Conservation (phyloP, 164 flowering plant species). For the Vitis rupestris region DNA sequence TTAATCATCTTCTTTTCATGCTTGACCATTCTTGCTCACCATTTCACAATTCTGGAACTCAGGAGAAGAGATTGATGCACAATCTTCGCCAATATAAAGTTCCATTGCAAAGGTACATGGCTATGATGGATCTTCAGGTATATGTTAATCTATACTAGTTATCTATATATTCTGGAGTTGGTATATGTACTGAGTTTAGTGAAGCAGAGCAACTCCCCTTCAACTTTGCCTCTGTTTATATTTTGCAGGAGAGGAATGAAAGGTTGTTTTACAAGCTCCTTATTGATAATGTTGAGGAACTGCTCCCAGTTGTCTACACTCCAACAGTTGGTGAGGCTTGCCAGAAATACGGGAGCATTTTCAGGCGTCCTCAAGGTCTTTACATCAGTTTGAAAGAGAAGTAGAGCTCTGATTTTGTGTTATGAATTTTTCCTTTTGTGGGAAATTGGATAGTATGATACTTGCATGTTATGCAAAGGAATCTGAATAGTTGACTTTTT, state of each 20-base stretch:
- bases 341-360: too few species aligned
- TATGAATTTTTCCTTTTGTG: background rate
- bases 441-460: background rate
- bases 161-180: background rate
- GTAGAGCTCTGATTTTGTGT: slow-evolving; percentile 29
- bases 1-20: background rate
- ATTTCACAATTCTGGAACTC: slow-evolving; percentile 5
- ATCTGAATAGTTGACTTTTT: slow-evolving; percentile 3
- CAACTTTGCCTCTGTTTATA: background rate
- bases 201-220: too few species aligned
- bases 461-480: background rate
- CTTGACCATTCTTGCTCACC: slow-evolving; percentile 1
- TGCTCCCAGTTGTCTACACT: too few species aligned
- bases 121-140: slow-evolving; percentile 73
- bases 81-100: slow-evolving; percentile 51
- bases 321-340: too few species aligned
- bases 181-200: background rate
- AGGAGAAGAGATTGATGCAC: slow-evolving; percentile 60
- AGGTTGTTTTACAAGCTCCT: slow-evolving; percentile 83
- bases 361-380: too few species aligned
- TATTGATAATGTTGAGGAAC: slow-evolving; percentile 79
- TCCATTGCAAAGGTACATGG: slow-evolving; percentile 55
- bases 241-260: slow-evolving; percentile 77
- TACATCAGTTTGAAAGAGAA: too few species aligned
- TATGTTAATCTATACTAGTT: background rate